These are phyloP conservation scores for Aspergillus quadricinctus DNA, from an alignment of 2,329 filamentous ascomycete genomes.

Conservation along the genomic window DNA sequence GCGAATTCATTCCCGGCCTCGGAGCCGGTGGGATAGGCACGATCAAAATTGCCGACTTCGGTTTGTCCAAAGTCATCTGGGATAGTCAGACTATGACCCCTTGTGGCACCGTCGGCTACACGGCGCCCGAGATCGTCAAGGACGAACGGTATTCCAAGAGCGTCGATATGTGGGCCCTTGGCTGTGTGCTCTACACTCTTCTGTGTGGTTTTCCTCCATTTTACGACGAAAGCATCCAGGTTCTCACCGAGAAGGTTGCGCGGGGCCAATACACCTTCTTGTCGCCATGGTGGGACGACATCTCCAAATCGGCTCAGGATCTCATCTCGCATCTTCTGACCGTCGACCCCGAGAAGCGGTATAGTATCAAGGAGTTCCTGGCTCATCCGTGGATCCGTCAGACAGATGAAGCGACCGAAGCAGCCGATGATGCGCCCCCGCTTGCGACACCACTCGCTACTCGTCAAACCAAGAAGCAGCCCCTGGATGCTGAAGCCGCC, in stretches of 20 bases:
- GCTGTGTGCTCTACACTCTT: constrained; percentile 93
- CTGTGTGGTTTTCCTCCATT: constrained; percentile 98
- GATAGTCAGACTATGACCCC: constrained; percentile 98
- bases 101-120: constrained; percentile 98
- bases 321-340: constrained; percentile 89
- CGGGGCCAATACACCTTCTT: constrained; percentile 96
- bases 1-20: constrained; percentile 77
- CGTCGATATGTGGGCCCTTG: constrained; percentile 98
- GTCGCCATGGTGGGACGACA: constrained; percentile 99
- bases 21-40: constrained; percentile 86
- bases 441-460: constrained; percentile 61
- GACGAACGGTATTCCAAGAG: constrained; percentile 98
- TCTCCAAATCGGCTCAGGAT: constrained; percentile 90
- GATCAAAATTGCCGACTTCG: constrained; percentile 98
- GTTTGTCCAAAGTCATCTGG: constrained; percentile 96
- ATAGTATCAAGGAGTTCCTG: constrained; percentile 87
- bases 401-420: constrained; percentile 62
- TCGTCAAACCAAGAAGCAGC: constrained; percentile 53
- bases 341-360: constrained; percentile 92
- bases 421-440: constrained; percentile 65
- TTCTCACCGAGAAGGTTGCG: constrained; percentile 95
- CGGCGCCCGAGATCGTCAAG: constrained; percentile 96
- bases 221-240: constrained; percentile 96
- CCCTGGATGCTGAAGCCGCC: constrained; percentile 51
- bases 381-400: constrained; percentile 89